Conservation (phyloP, 2,329 filamentous ascomycete species). For the Diaporthe sp. region DNA sequence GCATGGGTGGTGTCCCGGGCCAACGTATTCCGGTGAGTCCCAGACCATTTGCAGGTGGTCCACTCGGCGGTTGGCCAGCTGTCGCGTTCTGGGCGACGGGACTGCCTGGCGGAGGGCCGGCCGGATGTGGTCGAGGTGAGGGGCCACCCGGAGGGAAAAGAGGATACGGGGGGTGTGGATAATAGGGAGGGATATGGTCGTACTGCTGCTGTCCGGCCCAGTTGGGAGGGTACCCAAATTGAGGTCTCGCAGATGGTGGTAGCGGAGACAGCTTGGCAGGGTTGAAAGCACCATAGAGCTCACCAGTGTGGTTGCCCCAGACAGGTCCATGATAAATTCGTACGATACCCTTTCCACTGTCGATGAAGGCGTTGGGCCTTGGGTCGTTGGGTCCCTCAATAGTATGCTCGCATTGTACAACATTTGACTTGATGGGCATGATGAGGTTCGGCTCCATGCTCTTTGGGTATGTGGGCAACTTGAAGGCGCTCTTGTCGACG, state of each 20-base stretch:
- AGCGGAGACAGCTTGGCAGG: slow-evolving; percentile 25
- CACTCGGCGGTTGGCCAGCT: not conserved
- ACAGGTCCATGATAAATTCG: slow-evolving; percentile 69
- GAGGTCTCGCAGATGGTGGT: slow-evolving; percentile 13
- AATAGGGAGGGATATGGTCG: slow-evolving; percentile 12
- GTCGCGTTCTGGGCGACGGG: not conserved
- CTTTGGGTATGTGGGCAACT: slow-evolving; percentile 38
- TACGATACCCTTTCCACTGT: slow-evolving; percentile 63
- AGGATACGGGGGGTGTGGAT: not conserved
- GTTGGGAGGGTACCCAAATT: not conserved
- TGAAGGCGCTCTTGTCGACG: slow-evolving; percentile 29
- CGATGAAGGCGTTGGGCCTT: slow-evolving; percentile 70
- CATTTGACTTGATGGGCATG: slow-evolving; percentile 60
- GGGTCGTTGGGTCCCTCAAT: slow-evolving; percentile 66
- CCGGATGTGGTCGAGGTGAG: not conserved
- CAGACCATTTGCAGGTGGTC: slow-evolving; percentile 15
- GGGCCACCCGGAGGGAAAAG: not conserved
- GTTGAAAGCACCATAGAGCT: slow-evolving; percentile 54
- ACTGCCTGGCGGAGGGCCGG: slow-evolving; percentile 18
- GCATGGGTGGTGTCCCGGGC: not conserved
- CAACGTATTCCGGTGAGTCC: slow-evolving; percentile 25
- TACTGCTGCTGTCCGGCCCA: not conserved
- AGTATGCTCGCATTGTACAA: slow-evolving; percentile 68
- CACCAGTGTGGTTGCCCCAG: slow-evolving; percentile 64
- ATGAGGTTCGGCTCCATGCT: slow-evolving; percentile 57